These are phyloP conservation scores for Simmondsia chinensis DNA, from an alignment of 148 eudicot genomes.

Conservation along the genomic window DNA sequence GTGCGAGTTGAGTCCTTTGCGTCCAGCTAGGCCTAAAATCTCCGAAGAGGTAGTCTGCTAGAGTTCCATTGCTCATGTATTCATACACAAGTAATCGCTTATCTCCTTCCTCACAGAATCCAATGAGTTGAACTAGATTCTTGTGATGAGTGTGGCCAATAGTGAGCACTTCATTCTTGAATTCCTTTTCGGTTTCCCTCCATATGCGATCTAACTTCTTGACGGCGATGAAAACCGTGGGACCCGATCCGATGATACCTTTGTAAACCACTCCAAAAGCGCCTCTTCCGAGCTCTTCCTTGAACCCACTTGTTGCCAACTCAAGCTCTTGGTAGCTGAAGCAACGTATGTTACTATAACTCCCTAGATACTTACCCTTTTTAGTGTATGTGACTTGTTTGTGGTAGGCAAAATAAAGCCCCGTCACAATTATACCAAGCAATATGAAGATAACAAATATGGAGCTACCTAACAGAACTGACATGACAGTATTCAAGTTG, in stretches of 20 bases:
- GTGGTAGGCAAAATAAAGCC: conserved; percentile 1
- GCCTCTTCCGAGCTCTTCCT: too few species aligned
- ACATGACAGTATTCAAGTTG: conserved; percentile 6
- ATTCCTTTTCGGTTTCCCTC: conserved; percentile 34
- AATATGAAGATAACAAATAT: conserved; percentile 14
- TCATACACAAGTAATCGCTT: conserved; percentile 22
- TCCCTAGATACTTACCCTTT: not conserved
- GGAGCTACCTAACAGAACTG: conserved; percentile 19
- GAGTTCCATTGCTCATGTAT: conserved; percentile 24
- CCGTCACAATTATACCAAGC: conserved; percentile 6
- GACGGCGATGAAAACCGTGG: too few species aligned
- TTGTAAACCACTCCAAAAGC: conserved; percentile 34
- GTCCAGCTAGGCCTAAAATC: conserved; percentile 18
- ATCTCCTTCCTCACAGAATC: conserved; percentile 25
- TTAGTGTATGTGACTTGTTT: not conserved
- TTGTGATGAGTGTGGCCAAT: conserved; percentile 24
- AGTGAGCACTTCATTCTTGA: conserved; percentile 14
- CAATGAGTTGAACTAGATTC: conserved; percentile 24
- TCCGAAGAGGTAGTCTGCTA: conserved; percentile 20
- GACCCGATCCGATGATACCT: conserved; percentile 25
- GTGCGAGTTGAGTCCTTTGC: conserved; percentile 7
- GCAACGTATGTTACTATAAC: not conserved
- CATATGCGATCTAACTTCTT: too few species aligned
- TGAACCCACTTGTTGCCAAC: conserved; percentile 24
- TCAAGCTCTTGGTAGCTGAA: conserved; percentile 25